phyloP scores from a whole-genome alignment of 225 moss, liverwort and hornwort species.

The Bryoerythrophyllum caledonicum region DNA sequence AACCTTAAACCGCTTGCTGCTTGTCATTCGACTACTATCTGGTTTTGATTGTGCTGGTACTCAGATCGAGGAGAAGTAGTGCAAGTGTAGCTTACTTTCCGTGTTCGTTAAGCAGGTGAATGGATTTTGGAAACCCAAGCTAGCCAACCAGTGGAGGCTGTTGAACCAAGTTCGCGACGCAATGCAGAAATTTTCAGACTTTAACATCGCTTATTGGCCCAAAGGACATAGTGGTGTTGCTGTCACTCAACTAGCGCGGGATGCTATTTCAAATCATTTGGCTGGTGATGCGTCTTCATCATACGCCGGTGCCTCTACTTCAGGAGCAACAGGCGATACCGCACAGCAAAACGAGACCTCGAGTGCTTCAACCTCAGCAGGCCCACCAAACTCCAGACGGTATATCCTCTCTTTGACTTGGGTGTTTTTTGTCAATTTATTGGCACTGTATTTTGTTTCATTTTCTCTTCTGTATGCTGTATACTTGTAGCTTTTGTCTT shows the following conservation, averaged over 20 bases:
- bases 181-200: constrained; percentile 35
- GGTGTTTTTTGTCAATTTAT: constrained; percentile 19
- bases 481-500: constrained; percentile 2
- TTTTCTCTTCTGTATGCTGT: not conserved
- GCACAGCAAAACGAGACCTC: constrained; percentile 18
- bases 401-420: constrained; percentile 14
- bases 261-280: constrained; percentile 47
- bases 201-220: constrained; percentile 28
- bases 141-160: constrained; percentile 48
- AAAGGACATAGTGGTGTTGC: constrained; percentile 31
- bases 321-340: constrained; percentile 33
- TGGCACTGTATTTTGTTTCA: not conserved
- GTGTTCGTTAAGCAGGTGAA: constrained; percentile 42
- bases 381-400: constrained; percentile 27
- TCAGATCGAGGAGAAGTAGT: not conserved
- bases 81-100: constrained; percentile 20
- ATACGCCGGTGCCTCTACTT: constrained; percentile 39
- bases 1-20: constrained; percentile 12
- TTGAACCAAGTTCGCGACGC: constrained; percentile 37
- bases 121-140: constrained; percentile 53
- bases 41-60: not conserved
- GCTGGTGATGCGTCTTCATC: constrained; percentile 45
- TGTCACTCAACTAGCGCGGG: constrained; percentile 43
- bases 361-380: constrained; percentile 30
- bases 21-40: not conserved